Evolutionary conservation across 305 asterid genomes (phyloP).

Genomic region (Ilex paraguariensis): DNA sequence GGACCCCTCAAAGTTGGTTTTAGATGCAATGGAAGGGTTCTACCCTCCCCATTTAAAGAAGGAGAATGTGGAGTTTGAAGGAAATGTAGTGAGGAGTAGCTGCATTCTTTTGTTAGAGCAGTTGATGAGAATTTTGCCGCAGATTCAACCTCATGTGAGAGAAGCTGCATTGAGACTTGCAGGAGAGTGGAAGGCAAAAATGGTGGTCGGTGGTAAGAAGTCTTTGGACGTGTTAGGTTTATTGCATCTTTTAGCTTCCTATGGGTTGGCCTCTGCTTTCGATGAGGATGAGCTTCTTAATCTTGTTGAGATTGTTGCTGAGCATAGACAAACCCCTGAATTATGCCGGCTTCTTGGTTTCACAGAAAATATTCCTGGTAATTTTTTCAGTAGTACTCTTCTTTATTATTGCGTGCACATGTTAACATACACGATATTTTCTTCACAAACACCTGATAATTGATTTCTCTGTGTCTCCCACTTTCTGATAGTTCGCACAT

Average conservation of each 20-base stretch:
- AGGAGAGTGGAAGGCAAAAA: constrained; percentile 29
- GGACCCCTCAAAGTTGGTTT: constrained; percentile 51
- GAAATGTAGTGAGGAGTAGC: constrained; percentile 24
- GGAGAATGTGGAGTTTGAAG: constrained; percentile 19
- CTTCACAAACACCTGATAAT: constrained; percentile 1
- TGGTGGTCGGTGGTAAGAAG: constrained; percentile 14
- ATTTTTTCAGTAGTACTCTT: constrained; percentile 11
- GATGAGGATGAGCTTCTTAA: constrained; percentile 28
- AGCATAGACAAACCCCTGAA: constrained; percentile 24
- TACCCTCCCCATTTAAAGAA: constrained; percentile 47
- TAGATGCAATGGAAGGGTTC: constrained; percentile 50
- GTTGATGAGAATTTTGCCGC: constrained; percentile 28
- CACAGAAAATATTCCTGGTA: constrained; percentile 33
- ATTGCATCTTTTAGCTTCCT: constrained; percentile 40
- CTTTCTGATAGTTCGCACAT: neutral
- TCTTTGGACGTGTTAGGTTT: constrained; percentile 28
- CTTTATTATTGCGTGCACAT: neutral
- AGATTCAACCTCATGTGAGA: constrained; percentile 24
- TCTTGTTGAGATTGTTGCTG: constrained; percentile 20
- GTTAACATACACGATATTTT: constrained; percentile 1
- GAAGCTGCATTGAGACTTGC: constrained; percentile 36
- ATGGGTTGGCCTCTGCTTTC: constrained; percentile 29
- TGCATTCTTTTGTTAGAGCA: constrained; percentile 32
- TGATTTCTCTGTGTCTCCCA: neutral
- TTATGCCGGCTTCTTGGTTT: constrained; percentile 36